Evolutionary conservation across 2,329 filamentous ascomycete genomes (phyloP).

Genomic region (Metarhizium album): DNA sequence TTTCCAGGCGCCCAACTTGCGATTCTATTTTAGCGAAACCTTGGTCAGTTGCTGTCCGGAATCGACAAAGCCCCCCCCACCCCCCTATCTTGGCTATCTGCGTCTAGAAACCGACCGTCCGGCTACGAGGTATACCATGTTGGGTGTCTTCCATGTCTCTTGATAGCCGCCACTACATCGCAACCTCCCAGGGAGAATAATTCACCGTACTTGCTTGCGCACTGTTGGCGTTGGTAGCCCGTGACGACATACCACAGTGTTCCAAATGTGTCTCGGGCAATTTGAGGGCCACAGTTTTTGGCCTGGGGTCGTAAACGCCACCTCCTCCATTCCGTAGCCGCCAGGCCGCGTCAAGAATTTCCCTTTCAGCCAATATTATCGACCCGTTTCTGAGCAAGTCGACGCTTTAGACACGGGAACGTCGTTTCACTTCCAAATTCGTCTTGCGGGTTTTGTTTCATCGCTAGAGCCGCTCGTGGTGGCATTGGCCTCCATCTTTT

Average conservation of each 20-base stretch:
- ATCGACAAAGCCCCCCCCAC: not conserved
- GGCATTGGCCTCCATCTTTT: conserved; percentile 3
- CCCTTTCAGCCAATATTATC: conserved; percentile 42
- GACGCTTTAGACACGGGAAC: conserved; percentile 37
- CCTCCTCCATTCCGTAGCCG: conserved; percentile 9
- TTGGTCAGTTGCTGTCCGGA: not conserved
- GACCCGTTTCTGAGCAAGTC: conserved; percentile 27
- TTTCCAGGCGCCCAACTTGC: conserved; percentile 3
- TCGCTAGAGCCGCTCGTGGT: conserved; percentile 6
- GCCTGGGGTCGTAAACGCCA: not conserved
- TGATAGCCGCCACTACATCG: not conserved
- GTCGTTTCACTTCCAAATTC: conserved; percentile 36
- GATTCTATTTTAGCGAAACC: not conserved
- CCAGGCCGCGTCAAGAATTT: conserved; percentile 11
- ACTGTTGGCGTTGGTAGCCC: not conserved
- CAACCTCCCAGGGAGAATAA: not conserved
- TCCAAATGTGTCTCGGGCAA: not conserved
- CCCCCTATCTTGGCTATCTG: no score
- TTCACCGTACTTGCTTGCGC: not conserved
- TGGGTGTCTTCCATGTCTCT: not conserved
- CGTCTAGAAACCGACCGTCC: not conserved
- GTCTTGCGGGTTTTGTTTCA: conserved; percentile 9
- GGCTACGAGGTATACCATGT: not conserved
- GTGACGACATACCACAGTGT: not conserved
- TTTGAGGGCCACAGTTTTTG: not conserved